Conservation (phyloP, 163 green algal species). For the Prototheca wickerhamii region DNA sequence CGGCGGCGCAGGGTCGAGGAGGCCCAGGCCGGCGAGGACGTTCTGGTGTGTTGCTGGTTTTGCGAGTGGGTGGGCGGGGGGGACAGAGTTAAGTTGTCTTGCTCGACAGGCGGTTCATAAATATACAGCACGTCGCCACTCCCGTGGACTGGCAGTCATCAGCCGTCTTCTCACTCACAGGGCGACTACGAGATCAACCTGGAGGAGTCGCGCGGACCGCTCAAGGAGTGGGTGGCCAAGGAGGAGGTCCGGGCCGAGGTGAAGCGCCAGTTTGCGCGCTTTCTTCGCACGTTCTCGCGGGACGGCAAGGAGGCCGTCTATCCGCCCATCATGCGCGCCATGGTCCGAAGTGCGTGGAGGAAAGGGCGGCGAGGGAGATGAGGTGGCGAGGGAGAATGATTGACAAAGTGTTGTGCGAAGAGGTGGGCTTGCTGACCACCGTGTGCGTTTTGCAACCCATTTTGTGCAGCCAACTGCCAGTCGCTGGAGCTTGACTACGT, state of each 20-base stretch:
- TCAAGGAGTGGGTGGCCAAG: constrained; percentile 63
- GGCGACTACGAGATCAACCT: constrained; percentile 48
- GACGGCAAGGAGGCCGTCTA: constrained; percentile 51
- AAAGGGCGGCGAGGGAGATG: too few relatives aligned
- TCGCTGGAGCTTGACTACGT: constrained; percentile 68
- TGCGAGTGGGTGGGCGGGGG: background rate
- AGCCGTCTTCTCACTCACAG: constrained; percentile 12
- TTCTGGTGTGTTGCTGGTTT: constrained; percentile 24
- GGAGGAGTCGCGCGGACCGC: constrained; percentile 46
- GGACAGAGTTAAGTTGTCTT: too few relatives aligned
- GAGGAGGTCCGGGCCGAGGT: constrained; percentile 46
- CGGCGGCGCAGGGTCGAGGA: constrained; percentile 45
- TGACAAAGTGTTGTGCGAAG: too few relatives aligned
- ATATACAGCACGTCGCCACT: too few relatives aligned
- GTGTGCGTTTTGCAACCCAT: constrained; percentile 54
- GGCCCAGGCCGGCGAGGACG: constrained; percentile 34
- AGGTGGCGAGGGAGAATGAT: too few relatives aligned
- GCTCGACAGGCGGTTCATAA: too few relatives aligned
- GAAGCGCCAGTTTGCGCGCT: constrained; percentile 42
- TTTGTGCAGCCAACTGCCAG: constrained; percentile 49
- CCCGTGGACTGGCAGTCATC: background rate
- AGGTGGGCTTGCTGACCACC: constrained; percentile 40
- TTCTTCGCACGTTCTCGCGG: constrained; percentile 61
- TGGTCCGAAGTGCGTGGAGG: constrained; percentile 32
- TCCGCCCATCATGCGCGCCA: constrained; percentile 45